Evolutionary conservation across 768 basidiomycete genomes (phyloP).

Genomic region (Amanita subjunquillea): DNA sequence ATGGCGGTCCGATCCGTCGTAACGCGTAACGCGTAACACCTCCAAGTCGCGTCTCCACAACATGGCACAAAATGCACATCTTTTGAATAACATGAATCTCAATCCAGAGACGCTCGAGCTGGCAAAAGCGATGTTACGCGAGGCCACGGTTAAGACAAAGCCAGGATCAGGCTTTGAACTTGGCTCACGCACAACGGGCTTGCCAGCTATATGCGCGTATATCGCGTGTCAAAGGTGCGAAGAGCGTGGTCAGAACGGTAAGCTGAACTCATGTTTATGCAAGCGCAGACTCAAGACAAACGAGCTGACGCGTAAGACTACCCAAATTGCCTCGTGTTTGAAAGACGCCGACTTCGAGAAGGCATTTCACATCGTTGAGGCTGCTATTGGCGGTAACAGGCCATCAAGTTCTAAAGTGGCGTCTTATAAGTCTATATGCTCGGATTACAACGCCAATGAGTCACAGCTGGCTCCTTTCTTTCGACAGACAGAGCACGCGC

Average conservation of each 20-base stretch:
- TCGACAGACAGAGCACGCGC: constrained; percentile 22
- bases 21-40: neutral
- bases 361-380: constrained; percentile 15
- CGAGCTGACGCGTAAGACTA: constrained; percentile 19
- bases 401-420: constrained; percentile 7
- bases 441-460: constrained; percentile 7
- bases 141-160: constrained; percentile 27
- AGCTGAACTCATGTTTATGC: neutral
- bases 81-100: constrained; percentile 17
- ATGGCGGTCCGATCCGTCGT: too few relatives aligned
- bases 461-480: constrained; percentile 16
- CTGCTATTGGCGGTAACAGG: constrained; percentile 14
- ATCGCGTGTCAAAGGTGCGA: constrained; percentile 35
- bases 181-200: constrained; percentile 24
- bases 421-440: constrained; percentile 21
- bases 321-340: constrained; percentile 24
- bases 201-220: constrained; percentile 39
- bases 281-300: constrained; percentile 20
- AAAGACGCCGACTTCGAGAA: constrained; percentile 19
- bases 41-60: neutral
- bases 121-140: constrained; percentile 22
- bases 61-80: constrained; percentile 15
- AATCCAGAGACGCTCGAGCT: constrained; percentile 22
- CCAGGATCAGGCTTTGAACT: constrained; percentile 37
- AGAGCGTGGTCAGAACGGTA: neutral